A percentile compares a stretch with the other conserved stretches of the same genome.
Evolutionary conservation across 495 filamentous ascomycete species (phyloP).

Genomic region (Hypoxylon lienhwacheense): DNA sequence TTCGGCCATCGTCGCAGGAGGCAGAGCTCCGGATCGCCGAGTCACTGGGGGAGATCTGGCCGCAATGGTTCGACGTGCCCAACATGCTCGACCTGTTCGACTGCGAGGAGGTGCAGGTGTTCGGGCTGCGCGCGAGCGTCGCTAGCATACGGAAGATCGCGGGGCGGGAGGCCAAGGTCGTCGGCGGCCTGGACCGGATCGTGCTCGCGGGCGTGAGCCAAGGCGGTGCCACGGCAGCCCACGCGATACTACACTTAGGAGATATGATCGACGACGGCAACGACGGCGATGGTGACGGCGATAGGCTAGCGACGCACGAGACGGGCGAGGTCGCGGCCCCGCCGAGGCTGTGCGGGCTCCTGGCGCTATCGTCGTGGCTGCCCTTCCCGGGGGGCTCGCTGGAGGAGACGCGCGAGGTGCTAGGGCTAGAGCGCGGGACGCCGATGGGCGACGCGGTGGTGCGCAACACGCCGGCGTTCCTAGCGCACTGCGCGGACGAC

Average conservation of each 20-base stretch:
- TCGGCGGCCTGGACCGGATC: conserved; percentile 38
- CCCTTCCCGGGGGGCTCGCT: conserved; percentile 51
- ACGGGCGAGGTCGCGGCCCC: not conserved
- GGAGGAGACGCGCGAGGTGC: conserved; percentile 36
- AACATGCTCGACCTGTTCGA: conserved; percentile 39
- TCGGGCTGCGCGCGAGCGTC: conserved; percentile 39
- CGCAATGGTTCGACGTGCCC: conserved; percentile 50
- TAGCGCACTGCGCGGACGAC: conserved; percentile 59
- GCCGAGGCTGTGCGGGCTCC: conserved; percentile 42
- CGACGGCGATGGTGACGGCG: not conserved
- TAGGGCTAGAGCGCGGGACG: conserved; percentile 24
- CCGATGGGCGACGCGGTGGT: conserved; percentile 23
- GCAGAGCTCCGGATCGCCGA: conserved; percentile 46
- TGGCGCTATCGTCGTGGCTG: conserved; percentile 60
- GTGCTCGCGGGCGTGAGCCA: conserved; percentile 42
- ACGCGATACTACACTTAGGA: conserved; percentile 46
- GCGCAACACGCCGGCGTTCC: conserved; percentile 50
- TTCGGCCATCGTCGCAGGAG: conserved; percentile 18
- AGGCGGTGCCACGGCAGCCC: conserved; percentile 50
- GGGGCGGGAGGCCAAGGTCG: conserved; percentile 30
- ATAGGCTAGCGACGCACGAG: not conserved
- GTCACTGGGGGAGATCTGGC: conserved; percentile 39
- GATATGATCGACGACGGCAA: not conserved
- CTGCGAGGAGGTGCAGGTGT: conserved; percentile 40
- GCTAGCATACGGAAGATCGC: conserved; percentile 27